phyloP scores from a whole-genome alignment of 768 basidiomycete species.

The Solioccasus polychromus region DNA sequence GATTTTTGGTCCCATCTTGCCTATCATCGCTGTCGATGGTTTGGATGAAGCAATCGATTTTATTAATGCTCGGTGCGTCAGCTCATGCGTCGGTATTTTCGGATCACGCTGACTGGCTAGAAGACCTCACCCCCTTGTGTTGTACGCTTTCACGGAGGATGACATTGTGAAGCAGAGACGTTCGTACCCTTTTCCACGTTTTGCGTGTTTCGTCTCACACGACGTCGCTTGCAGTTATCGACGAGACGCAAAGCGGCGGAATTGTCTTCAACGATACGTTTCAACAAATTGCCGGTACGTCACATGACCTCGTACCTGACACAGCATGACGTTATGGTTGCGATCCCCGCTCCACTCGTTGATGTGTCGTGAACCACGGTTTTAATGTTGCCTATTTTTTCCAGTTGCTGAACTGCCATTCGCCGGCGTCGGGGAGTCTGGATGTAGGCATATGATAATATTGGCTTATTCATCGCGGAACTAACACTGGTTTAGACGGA shows the following conservation, averaged over 20 bases:
- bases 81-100: neutral
- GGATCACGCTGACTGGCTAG: slow-evolving; percentile 5
- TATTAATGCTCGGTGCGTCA: slow-evolving; percentile 47
- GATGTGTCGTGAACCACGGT: neutral
- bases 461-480: neutral
- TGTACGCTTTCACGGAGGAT: slow-evolving; percentile 63
- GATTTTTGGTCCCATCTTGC: slow-evolving; percentile 69
- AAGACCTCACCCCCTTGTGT: slow-evolving; percentile 57
- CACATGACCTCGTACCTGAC: neutral
- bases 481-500: slow-evolving; percentile 42
- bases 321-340: slow-evolving; percentile 12
- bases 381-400: neutral
- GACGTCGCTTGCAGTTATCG: slow-evolving; percentile 40
- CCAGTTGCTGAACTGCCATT: slow-evolving; percentile 45
- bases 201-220: neutral
- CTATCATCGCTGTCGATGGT: slow-evolving; percentile 56
- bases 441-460: slow-evolving; percentile 42
- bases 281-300: slow-evolving; percentile 48
- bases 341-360: slow-evolving; percentile 9
- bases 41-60: slow-evolving; percentile 56
- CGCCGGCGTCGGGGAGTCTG: slow-evolving; percentile 59
- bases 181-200: slow-evolving; percentile 18
- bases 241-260: slow-evolving; percentile 54
- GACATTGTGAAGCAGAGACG: slow-evolving; percentile 37
- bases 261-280: slow-evolving; percentile 60